phyloP scores from a whole-genome alignment of 495 filamentous ascomycete species.

The Tetracladium marchalianum region DNA sequence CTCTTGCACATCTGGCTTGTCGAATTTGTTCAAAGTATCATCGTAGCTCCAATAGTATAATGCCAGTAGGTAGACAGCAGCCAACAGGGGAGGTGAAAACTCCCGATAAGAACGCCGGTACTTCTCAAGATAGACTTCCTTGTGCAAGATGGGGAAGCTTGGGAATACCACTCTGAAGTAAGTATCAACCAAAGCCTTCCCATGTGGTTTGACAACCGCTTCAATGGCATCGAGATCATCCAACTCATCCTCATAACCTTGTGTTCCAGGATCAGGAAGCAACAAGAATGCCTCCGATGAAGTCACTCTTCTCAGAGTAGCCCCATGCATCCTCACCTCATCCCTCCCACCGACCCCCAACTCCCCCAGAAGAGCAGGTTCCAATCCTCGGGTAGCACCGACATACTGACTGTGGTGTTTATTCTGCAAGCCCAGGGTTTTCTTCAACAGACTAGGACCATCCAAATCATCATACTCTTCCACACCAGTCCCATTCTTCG shows the following conservation, averaged over 20 bases:
- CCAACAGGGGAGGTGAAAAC: conserved; percentile 74
- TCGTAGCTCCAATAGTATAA: conserved; percentile 80
- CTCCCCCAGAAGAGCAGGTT: conserved; percentile 58
- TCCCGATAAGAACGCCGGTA: conserved; percentile 65
- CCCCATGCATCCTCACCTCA: conserved; percentile 52
- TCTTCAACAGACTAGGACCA: conserved; percentile 47
- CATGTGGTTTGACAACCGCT: conserved; percentile 69
- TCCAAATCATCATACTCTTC: conserved; percentile 52
- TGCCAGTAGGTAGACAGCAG: conserved; percentile 81
- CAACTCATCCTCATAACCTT: conserved; percentile 46
- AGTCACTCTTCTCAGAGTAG: conserved; percentile 66
- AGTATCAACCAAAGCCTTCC: conserved; percentile 67
- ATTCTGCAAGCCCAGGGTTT: conserved; percentile 51
- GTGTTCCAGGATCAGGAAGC: conserved; percentile 52
- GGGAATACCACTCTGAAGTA: conserved; percentile 87
- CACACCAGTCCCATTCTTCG: conserved; percentile 41
- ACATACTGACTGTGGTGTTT: conserved; percentile 54
- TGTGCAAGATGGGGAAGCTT: conserved; percentile 80
- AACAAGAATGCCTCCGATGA: conserved; percentile 77
- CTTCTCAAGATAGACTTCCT: conserved; percentile 77
- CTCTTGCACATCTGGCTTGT: conserved; percentile 63
- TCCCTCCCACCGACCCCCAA: conserved; percentile 55
- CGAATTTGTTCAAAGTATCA: conserved; percentile 48
- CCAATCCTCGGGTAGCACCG: conserved; percentile 61
- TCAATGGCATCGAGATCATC: conserved; percentile 74